These are phyloP conservation scores for Allium fistulosum DNA, from an alignment of 106 monocot species.

Conservation along the genomic window DNA sequence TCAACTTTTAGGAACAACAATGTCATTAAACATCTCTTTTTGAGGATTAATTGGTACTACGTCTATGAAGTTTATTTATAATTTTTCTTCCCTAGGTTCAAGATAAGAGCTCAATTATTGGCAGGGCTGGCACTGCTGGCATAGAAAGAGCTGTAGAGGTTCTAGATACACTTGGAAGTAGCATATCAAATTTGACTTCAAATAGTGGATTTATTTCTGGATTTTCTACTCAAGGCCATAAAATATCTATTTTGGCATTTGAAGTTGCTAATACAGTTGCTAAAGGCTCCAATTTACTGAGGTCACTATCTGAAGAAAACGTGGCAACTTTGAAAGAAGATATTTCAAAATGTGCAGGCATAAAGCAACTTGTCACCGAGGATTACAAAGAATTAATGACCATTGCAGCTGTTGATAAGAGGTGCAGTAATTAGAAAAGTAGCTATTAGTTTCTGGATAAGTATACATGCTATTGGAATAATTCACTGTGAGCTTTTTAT, in stretches of 20 bases:
- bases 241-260: constrained; percentile 64
- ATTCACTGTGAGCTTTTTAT: too few relatives aligned
- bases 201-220: constrained; percentile 56
- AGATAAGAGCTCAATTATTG: constrained; percentile 51
- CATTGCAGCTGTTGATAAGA: constrained; percentile 64
- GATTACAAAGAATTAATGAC: constrained; percentile 34
- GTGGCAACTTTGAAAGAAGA: constrained; percentile 52
- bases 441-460: neutral
- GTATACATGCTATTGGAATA: too few relatives aligned
- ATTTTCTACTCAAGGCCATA: constrained; percentile 33
- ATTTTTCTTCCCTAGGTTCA: constrained; percentile 27
- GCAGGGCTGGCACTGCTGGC: constrained; percentile 57
- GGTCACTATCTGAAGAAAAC: constrained; percentile 56
- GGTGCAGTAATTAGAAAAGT: constrained; percentile 20
- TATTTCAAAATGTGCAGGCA: constrained; percentile 52
- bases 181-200: constrained; percentile 52
- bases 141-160: constrained; percentile 77
- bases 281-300: constrained; percentile 54
- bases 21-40: neutral
- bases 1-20: neutral
- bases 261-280: constrained; percentile 90
- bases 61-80: neutral
- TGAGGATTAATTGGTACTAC: too few relatives aligned
- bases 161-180: constrained; percentile 76
- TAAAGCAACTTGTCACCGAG: constrained; percentile 39